Evolutionary conservation across 148 eudicot genomes (phyloP).

Genomic region (Cornus suecica): DNA sequence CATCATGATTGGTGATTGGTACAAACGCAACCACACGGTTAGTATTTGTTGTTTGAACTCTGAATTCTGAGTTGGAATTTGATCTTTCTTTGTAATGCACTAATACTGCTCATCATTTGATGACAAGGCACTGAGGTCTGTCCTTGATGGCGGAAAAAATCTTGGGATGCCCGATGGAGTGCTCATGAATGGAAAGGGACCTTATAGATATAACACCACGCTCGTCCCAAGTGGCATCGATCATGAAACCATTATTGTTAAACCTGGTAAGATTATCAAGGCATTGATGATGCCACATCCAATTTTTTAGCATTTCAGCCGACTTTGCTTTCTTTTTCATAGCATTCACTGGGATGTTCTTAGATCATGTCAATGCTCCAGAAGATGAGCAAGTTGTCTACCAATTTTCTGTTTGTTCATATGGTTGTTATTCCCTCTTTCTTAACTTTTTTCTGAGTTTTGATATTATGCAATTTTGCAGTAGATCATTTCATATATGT

Average conservation of each 20-base stretch:
- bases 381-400: background rate
- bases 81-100: background rate
- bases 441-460: background rate
- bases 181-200: slow-evolving; percentile 96
- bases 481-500: background rate
- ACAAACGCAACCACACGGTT: slow-evolving; percentile 77
- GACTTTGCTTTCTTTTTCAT: background rate
- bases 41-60: background rate
- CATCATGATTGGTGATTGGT: slow-evolving; percentile 95
- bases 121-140: slow-evolving; percentile 57
- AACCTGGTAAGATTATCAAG: slow-evolving; percentile 54
- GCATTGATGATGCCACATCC: background rate
- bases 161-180: slow-evolving; percentile 97
- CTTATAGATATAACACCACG: slow-evolving; percentile 69
- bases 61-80: background rate
- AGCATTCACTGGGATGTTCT: background rate
- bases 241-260: slow-evolving; percentile 61
- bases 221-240: slow-evolving; percentile 74
- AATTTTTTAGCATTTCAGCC: background rate
- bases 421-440: background rate
- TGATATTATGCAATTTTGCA: background rate
- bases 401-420: background rate
- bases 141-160: slow-evolving; percentile 59
- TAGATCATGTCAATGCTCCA: background rate
- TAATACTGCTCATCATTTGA: background rate